Percentiles rank a stretch among this genome's conserved stretches.
Conservation (phyloP, 2,329 filamentous ascomycete genomes). For the Beauveria rudraprayagi region DNA sequence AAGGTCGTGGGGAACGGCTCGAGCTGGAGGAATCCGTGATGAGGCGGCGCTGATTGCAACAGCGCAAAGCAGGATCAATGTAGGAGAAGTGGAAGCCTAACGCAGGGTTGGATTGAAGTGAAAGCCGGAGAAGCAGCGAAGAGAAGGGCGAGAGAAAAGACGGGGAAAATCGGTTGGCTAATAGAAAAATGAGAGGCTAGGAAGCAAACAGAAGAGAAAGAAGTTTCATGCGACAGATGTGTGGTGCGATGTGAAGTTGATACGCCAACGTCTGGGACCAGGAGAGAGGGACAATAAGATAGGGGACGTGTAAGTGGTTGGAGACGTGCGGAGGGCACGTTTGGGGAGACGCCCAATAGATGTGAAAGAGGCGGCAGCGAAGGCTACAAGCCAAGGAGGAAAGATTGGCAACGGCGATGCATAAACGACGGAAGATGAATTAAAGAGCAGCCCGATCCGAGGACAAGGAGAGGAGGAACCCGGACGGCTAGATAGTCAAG, state of each 20-base stretch:
- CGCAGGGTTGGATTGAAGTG: neutral
- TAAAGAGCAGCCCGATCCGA: neutral
- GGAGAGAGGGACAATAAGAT: neutral
- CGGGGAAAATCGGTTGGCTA: neutral
- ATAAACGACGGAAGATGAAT: neutral
- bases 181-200: neutral
- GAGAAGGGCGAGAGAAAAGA: neutral
- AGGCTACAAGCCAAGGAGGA: neutral
- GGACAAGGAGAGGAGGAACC: neutral
- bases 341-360: neutral
- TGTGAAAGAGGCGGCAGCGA: neutral
- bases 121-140: too few species aligned
- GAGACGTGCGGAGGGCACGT: neutral
- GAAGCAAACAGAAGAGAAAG: neutral
- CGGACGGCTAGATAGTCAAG: neutral
- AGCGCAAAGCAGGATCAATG: constrained; percentile 4
- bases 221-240: neutral
- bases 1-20: neutral
- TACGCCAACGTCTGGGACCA: neutral
- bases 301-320: constrained; percentile 10
- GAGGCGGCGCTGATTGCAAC: neutral
- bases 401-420: neutral
- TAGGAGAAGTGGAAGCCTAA: neutral
- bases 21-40: neutral
- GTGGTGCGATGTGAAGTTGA: constrained; percentile 2